Evolutionary conservation across 306 rosid genomes (phyloP).

Genomic region (Ochetophila trinervis): DNA sequence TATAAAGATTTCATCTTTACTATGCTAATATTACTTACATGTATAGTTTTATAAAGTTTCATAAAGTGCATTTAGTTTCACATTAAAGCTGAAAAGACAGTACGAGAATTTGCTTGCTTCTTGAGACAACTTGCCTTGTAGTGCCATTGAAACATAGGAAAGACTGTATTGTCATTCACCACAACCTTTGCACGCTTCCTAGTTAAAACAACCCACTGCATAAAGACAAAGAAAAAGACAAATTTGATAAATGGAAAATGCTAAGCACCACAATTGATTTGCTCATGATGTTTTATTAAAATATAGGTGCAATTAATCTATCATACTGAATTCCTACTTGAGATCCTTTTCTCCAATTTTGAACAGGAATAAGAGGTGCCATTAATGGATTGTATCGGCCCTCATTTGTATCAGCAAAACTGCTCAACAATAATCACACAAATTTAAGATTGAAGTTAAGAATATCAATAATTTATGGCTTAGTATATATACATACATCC

Average conservation of each 20-base stretch:
- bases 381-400: slow-evolving; percentile 97
- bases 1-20: too few species aligned
- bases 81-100: too few species aligned
- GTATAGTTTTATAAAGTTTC: background rate
- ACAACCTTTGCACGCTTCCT: slow-evolving; percentile 88
- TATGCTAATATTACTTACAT: too few species aligned
- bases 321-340: slow-evolving; percentile 52
- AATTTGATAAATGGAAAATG: slow-evolving; percentile 22
- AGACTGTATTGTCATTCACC: slow-evolving; percentile 63
- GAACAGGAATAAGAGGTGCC: slow-evolving; percentile 80
- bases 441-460: too few species aligned
- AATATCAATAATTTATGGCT: too few species aligned
- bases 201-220: slow-evolving; percentile 89
- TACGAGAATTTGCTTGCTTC: too few species aligned
- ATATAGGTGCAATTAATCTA: slow-evolving; percentile 14
- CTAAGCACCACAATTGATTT: slow-evolving; percentile 14
- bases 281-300: slow-evolving; percentile 16
- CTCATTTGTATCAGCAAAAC: slow-evolving; percentile 94
- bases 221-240: slow-evolving; percentile 16
- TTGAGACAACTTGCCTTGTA: slow-evolving; percentile 60
- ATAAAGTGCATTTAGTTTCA: background rate
- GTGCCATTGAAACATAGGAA: slow-evolving; percentile 74
- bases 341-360: slow-evolving; percentile 97
- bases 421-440: slow-evolving; percentile 26
- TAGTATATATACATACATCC: background rate